A percentile compares a stretch with the other conserved stretches of the same genome.
Evolutionary conservation across 352 stramenopile genomes (phyloP).

Genomic region (Thalassiosira mediterranea): DNA sequence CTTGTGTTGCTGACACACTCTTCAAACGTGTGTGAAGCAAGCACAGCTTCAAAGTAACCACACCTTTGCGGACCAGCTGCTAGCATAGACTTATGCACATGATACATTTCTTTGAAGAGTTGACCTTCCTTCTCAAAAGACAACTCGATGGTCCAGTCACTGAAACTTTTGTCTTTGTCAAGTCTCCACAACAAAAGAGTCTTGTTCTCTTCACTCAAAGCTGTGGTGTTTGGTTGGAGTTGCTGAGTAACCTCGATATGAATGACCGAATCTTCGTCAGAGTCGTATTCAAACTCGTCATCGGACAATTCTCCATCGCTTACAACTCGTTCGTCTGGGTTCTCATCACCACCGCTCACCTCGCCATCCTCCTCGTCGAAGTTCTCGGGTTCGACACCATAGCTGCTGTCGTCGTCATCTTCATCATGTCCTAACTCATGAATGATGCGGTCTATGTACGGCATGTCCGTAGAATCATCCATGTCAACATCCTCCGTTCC

Average conservation of each 20-base stretch:
- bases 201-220: constrained; percentile 24
- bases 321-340: neutral
- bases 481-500: no score
- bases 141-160: constrained; percentile 29
- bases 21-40: constrained; percentile 16
- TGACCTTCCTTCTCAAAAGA: neutral
- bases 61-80: constrained; percentile 17
- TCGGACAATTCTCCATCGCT: neutral
- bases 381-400: neutral
- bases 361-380: neutral
- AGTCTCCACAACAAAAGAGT: constrained; percentile 27
- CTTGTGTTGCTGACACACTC: constrained; percentile 6
- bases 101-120: constrained; percentile 1
- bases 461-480: no score
- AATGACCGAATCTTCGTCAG: neutral
- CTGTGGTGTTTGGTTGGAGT: neutral
- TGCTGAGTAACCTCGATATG: neutral
- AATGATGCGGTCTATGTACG: neutral
- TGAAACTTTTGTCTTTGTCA: constrained; percentile 7
- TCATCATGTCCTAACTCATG: neutral
- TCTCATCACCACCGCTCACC: neutral
- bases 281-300: neutral
- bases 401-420: neutral
- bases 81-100: constrained; percentile 23
- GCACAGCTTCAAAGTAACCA: constrained; percentile 29